Evolutionary conservation across 1,284 basidiomycete species (phyloP).

Genomic region (Naganishia albida): DNA sequence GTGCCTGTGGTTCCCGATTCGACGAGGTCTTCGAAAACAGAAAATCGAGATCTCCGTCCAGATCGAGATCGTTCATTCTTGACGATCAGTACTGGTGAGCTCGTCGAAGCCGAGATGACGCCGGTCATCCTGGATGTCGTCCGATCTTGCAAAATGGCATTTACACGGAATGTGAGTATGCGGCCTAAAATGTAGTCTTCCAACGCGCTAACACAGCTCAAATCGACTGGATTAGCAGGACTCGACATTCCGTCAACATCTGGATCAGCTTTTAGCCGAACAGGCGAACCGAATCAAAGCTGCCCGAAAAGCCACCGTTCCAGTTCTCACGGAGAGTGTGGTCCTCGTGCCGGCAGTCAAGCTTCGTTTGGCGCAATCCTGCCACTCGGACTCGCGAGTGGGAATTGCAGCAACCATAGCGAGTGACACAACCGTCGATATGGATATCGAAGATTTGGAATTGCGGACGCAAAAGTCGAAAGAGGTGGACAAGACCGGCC

Average conservation of each 20-base stretch:
- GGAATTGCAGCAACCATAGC: slow-evolving; percentile 18
- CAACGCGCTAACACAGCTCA: too few species aligned
- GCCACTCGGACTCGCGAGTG: neutral
- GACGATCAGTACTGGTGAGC: slow-evolving; percentile 7
- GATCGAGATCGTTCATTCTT: slow-evolving; percentile 3
- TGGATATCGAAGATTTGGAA: neutral
- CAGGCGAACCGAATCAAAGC: slow-evolving; percentile 15
- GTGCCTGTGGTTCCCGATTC: too few species aligned
- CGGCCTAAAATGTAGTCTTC: too few species aligned
- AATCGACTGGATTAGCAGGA: neutral
- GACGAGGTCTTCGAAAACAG: too few species aligned
- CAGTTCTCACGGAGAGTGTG: neutral
- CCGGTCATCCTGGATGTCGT: slow-evolving; percentile 9
- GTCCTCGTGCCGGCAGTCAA: slow-evolving; percentile 5
- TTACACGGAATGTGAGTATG: neutral
- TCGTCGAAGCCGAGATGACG: neutral
- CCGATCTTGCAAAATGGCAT: neutral
- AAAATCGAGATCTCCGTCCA: too few species aligned
- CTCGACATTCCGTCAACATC: slow-evolving; percentile 4
- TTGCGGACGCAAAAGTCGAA: slow-evolving; percentile 6
- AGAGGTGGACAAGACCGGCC: neutral
- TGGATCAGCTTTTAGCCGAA: slow-evolving; percentile 1
- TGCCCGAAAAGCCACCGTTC: neutral
- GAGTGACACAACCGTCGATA: slow-evolving; percentile 11
- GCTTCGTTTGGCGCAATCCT: slow-evolving; percentile 4